phyloP scores from a whole-genome alignment of 140 eudicot genomes.

The Flaveria floridana region DNA sequence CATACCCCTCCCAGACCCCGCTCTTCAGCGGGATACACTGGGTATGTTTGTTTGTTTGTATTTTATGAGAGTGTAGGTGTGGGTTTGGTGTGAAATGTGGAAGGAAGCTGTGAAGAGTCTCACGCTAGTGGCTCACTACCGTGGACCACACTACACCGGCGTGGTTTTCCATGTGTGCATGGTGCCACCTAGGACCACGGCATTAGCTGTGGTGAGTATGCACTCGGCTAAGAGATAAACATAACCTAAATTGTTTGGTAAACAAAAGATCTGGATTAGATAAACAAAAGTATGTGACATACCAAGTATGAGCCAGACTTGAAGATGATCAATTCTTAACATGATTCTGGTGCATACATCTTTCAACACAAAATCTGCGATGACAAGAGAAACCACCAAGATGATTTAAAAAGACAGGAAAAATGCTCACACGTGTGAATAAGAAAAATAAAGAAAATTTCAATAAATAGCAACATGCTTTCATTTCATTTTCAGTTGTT shows the following conservation, averaged over 20 bases:
- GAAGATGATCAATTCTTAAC: constrained; percentile 41
- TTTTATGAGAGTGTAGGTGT: too few relatives aligned
- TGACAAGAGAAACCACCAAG: constrained; percentile 26
- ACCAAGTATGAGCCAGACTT: constrained; percentile 62
- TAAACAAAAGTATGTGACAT: constrained; percentile 20
- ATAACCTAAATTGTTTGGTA: background rate
- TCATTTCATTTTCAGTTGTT: background rate
- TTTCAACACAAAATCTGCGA: constrained; percentile 41
- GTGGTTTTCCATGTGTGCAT: too few relatives aligned
- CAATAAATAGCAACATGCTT: constrained; percentile 15
- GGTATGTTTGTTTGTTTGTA: too few relatives aligned
- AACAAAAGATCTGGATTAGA: background rate
- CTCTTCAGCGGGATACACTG: too few relatives aligned
- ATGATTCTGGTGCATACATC: constrained; percentile 37
- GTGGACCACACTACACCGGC: too few relatives aligned
- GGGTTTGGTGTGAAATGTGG: too few relatives aligned
- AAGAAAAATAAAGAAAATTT: background rate
- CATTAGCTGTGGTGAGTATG: too few relatives aligned
- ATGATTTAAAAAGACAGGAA: background rate
- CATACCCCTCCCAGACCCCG: too few relatives aligned
- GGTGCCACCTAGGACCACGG: too few relatives aligned
- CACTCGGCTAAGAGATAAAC: background rate
- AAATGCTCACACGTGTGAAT: constrained; percentile 2
- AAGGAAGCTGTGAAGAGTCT: too few relatives aligned
- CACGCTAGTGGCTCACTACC: too few relatives aligned